Percentiles rank a stretch among this genome's conserved stretches.
phyloP scores from a whole-genome alignment of 2,329 filamentous ascomycete genomes.

The Clarireedia monteithiana region DNA sequence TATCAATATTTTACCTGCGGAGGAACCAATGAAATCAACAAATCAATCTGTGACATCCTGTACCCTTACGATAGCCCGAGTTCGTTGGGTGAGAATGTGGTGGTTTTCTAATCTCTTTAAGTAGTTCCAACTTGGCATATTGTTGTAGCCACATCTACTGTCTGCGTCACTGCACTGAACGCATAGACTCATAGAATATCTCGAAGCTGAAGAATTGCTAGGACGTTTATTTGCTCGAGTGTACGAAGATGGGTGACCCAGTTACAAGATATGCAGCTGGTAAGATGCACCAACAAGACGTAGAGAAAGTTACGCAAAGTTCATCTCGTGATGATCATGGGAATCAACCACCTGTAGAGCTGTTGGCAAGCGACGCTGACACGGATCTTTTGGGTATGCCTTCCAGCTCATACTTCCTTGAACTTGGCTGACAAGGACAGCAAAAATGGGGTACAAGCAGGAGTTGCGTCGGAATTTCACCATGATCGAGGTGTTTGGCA shows the following conservation, averaged over 20 bases:
- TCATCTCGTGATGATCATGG: slow-evolving; percentile 8
- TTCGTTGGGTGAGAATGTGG: too few relatives aligned
- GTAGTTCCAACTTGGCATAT: too few relatives aligned
- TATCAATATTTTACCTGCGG: background rate
- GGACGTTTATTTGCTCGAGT: background rate
- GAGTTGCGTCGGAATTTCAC: slow-evolving; percentile 54
- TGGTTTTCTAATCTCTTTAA: too few relatives aligned
- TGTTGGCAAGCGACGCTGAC: slow-evolving; percentile 26
- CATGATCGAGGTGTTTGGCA: slow-evolving; percentile 54
- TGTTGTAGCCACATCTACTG: too few relatives aligned
- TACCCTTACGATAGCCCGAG: too few relatives aligned
- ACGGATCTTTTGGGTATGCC: slow-evolving; percentile 19
- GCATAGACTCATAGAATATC: too few relatives aligned
- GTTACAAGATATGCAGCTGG: slow-evolving; percentile 6
- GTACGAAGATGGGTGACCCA: background rate
- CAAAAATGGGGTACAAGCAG: slow-evolving; percentile 39
- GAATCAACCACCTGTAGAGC: slow-evolving; percentile 15
- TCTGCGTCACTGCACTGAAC: too few relatives aligned
- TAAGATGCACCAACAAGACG: slow-evolving; percentile 8
- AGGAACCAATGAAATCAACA: background rate
- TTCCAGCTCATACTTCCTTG: background rate
- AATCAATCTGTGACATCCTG: background rate
- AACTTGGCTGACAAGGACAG: slow-evolving; percentile 8
- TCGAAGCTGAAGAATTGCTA: background rate
- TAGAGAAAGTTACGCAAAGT: slow-evolving; percentile 20